Evolutionary conservation across 495 filamentous ascomycete genomes (phyloP).

Genomic region (Parathielavia appendiculata): DNA sequence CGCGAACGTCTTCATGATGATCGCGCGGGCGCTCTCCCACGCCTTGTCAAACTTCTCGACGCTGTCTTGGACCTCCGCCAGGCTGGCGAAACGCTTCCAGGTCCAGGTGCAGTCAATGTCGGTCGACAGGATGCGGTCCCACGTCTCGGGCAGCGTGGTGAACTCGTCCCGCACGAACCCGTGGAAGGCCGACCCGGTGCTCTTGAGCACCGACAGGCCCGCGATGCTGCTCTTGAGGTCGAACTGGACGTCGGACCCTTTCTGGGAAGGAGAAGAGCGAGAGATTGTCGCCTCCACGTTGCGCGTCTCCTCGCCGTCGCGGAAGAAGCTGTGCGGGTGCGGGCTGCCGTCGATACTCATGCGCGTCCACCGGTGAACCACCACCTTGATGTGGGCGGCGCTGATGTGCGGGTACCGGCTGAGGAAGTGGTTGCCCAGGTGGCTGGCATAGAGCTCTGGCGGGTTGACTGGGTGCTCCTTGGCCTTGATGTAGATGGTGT

Average conservation of each 20-base stretch:
- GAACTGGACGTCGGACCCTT: constrained; percentile 47
- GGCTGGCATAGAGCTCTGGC: constrained; percentile 85
- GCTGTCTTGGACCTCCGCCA: constrained; percentile 63
- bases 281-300: constrained; percentile 60
- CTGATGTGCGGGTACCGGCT: constrained; percentile 83
- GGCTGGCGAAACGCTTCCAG: constrained; percentile 64
- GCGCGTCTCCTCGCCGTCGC: constrained; percentile 83
- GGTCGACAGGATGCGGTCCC: constrained; percentile 91
- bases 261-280: constrained; percentile 21
- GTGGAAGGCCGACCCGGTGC: constrained; percentile 94
- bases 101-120: constrained; percentile 81
- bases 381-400: constrained; percentile 70
- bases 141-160: constrained; percentile 83
- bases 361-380: constrained; percentile 87
- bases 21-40: constrained; percentile 67
- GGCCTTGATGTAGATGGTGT: constrained; percentile 89
- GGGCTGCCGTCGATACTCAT: constrained; percentile 81
- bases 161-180: constrained; percentile 89
- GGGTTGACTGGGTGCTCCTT: constrained; percentile 91
- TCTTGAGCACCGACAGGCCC: constrained; percentile 86
- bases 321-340: constrained; percentile 94
- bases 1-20: constrained; percentile 91
- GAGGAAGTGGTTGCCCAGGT: constrained; percentile 81
- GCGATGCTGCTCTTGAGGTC: constrained; percentile 63
- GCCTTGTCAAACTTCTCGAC: constrained; percentile 68